phyloP scores from a whole-genome alignment of 805 yeast species.

The Yamadazyma phyllophila region DNA sequence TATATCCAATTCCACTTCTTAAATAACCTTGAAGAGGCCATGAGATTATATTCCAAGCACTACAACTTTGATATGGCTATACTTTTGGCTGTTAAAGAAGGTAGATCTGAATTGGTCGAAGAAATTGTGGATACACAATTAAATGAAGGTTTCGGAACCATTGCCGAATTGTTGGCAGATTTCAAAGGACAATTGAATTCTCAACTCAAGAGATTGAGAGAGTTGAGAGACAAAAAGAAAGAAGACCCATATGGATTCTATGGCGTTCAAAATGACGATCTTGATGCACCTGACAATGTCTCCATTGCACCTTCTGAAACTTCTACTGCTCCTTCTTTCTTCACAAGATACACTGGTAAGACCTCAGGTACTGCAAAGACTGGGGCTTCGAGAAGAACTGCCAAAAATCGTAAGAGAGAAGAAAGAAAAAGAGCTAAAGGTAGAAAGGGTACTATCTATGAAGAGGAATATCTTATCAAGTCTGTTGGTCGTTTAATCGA shows the following conservation, averaged over 20 bases:
- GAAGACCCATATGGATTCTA: constrained; percentile 85
- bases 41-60: constrained; percentile 69
- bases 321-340: constrained; percentile 87
- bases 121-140: constrained; percentile 67
- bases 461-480: constrained; percentile 88
- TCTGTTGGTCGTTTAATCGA: constrained; percentile 88
- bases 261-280: constrained; percentile 54
- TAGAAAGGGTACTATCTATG: constrained; percentile 95
- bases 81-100: constrained; percentile 52
- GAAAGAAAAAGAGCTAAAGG: constrained; percentile 96
- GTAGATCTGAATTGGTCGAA: constrained; percentile 46
- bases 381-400: constrained; percentile 89
- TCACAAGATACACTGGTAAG: constrained; percentile 95
- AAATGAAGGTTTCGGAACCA: constrained; percentile 82
- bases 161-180: constrained; percentile 91
- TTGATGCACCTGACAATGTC: constrained; percentile 86
- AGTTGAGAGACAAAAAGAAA: constrained; percentile 75
- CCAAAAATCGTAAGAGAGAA: constrained; percentile 90
- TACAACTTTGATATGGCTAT: constrained; percentile 75
- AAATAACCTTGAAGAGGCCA: constrained; percentile 58
- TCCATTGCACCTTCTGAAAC: constrained; percentile 94
- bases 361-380: constrained; percentile 95
- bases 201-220: constrained; percentile 80
- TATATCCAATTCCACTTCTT: constrained; percentile 65
- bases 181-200: constrained; percentile 82